Evolutionary conservation across 345 rosid species (phyloP), one percentile per base, ranked within the genome.

Genomic region (Eutrema heterophyllum): DNA sequence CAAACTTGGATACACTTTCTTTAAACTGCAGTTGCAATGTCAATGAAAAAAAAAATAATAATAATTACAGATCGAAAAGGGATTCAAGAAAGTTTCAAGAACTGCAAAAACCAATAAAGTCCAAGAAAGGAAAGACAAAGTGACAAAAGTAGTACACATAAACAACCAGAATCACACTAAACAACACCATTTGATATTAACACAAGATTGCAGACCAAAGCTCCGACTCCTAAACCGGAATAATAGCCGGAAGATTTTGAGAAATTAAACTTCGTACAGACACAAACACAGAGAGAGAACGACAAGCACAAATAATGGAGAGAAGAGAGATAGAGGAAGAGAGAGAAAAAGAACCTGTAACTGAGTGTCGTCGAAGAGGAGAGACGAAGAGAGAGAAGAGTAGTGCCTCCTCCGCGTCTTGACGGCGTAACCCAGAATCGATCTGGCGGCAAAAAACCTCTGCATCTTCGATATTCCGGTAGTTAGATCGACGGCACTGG

Each of bases 301-400:
- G 32, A 29, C 32, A 24, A 30, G 35, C 48, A 60, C 16, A 10
- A 2, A 51, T 24, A 12, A 10, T 24, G 45, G 10, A 44, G 38
- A 55, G 2, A 29, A 29, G 32, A 29, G 32, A 29, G 3, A n/a
- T n/a, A 29, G 32, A 4, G 32, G 24, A 1, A 43, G 36, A 61
- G 36, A 24, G n/a, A 45, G 15, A 21, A 15, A 39, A 60, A 30
- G 35, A 35, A 94, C 98, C 97, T 94, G 97, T 33, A 89, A 68
- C 48, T 94, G 98, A 63, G 97, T 94, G 39, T 94, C 98, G 55
- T 94, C 96, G 78, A 89, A 89, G 68, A 94, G 89, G 13, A 91
- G 81, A n/a, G 98, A 85, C 1, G 97, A 70, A 39, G 93, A 89
- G 66, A 82, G 83, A 55, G 82, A 76, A 73, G 89, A 82, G 0